Evolutionary conservation across 106 monocot genomes (phyloP), one percentile per base, ranked within the genome.

Genomic region (Acorus calamus): DNA sequence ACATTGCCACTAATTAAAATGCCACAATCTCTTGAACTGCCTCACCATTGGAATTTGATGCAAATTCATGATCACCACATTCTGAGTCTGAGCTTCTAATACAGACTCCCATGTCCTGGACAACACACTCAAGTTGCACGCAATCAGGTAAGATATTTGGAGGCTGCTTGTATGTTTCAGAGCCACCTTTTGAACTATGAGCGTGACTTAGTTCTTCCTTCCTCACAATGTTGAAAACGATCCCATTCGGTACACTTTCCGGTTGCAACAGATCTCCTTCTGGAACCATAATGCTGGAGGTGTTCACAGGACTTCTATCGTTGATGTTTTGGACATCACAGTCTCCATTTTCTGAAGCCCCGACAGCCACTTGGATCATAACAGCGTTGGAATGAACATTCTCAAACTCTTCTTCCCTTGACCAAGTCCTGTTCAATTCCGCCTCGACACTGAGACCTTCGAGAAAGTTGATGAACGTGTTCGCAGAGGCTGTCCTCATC

Each of bases 211-310:
- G 28, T 44, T 48, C 68, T 49, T 91, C 84, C 64, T 73, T 90
- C 73, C 47, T 91, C 53, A 91, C 76, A n/a, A 87, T 75, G 75
- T 80, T 90, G 14, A 91, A 80, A 49, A 91, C 65, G 59, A 96
- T 80, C 9, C 94, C 87, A 62, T 80, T 82, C n/a, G 73, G 46
- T 46, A 71, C 78, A 66, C 81, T 82, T 66, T 87, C 94, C 4
- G 91, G 87, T 52, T 84, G 84, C 82, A 96, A 59, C n/a, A 91
- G 57, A 62, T 96, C 94, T 6, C 84, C 90, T 42, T 96, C 82
- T 14, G 82, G 78, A 42, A 96, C 84, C 69, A 91, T 56, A 53
- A 91, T 82, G 63, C 89, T 89, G 9, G 69, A 73, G 4, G 73
- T 62, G 45, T 43, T 52, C 7, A 14, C 9, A 2, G 64, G 11